Percentiles rank a stretch among this genome's conserved stretches.
Conservation (phyloP, 805 yeast genomes). For the Candida quercuum region DNA sequence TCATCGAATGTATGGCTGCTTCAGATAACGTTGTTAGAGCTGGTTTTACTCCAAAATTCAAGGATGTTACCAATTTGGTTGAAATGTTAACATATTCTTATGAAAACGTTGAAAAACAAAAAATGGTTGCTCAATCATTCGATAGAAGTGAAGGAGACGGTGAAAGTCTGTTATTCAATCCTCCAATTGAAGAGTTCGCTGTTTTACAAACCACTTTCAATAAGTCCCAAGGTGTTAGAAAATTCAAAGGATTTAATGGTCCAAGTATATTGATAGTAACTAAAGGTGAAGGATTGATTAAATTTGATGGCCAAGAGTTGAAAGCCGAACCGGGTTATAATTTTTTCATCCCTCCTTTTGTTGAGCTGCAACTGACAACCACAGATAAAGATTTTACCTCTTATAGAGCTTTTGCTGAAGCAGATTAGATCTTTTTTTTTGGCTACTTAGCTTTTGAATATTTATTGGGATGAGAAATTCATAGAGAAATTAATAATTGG, state of each 20-base stretch:
- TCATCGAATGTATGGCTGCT: constrained; percentile 99
- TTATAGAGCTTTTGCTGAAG: constrained; percentile 89
- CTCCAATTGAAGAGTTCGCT: constrained; percentile 95
- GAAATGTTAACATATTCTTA: constrained; percentile 85
- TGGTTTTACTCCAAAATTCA: constrained; percentile 99
- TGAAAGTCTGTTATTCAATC: constrained; percentile 68
- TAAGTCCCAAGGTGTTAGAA: constrained; percentile 44
- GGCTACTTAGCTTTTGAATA: not conserved
- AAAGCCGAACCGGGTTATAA: constrained; percentile 68
- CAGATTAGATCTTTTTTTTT: constrained; percentile 16
- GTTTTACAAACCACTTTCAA: constrained; percentile 79
- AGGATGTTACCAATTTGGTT: constrained; percentile 88
- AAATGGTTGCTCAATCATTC: constrained; percentile 58
- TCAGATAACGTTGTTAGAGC: constrained; percentile 97
- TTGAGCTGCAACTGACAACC: constrained; percentile 55
- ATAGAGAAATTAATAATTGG: too few species aligned
- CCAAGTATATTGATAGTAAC: constrained; percentile 86
- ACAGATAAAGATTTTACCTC: constrained; percentile 57
- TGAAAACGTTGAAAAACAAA: constrained; percentile 89
- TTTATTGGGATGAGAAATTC: not conserved
- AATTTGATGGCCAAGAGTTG: constrained; percentile 35
- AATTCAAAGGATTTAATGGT: constrained; percentile 62
- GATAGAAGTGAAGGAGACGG: constrained; percentile 62
- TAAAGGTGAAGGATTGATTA: constrained; percentile 67
- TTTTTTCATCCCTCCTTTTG: constrained; percentile 78